Conservation (phyloP, 495 filamentous ascomycete genomes). For the Talaromyces borbonicus region DNA sequence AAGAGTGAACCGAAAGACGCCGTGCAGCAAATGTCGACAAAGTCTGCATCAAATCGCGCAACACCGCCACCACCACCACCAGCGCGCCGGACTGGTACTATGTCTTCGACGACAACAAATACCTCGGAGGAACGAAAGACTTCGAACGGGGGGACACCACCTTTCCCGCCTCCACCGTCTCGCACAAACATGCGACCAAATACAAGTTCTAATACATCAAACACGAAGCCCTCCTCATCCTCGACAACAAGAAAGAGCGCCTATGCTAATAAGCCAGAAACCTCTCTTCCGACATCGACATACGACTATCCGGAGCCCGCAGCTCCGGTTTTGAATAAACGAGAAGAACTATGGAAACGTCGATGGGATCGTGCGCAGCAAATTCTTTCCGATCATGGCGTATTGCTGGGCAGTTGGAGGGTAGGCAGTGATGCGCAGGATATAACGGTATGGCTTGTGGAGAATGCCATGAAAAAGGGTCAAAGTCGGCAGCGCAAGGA, state of each 20-base stretch:
- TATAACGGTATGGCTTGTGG: conserved; percentile 42
- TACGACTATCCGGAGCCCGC: conserved; percentile 2
- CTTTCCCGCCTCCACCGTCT: conserved; percentile 3
- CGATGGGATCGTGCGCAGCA: conserved; percentile 68
- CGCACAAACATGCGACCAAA: not conserved
- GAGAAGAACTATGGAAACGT: conserved; percentile 73
- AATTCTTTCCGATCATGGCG: conserved; percentile 55
- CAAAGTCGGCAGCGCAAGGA: conserved; percentile 6
- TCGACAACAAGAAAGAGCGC: no score
- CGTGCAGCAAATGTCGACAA: not conserved
- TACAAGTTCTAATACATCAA: not conserved
- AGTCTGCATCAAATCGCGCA: conserved; percentile 1
- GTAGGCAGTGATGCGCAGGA: conserved; percentile 69
- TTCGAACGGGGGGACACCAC: not conserved
- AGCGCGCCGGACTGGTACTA: conserved; percentile 8
- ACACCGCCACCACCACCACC: conserved; percentile 16
- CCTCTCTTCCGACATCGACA: no score
- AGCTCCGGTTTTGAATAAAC: conserved; percentile 50
- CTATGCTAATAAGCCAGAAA: no score
- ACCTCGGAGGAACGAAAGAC: not conserved
- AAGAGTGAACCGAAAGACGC: not conserved
- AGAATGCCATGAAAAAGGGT: conserved; percentile 28
- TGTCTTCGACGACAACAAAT: not conserved
- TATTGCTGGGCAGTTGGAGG: conserved; percentile 75
- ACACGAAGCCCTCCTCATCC: not conserved